Evolutionary conservation across 1,284 basidiomycete genomes (phyloP).

Genomic region (Heterobasidion occidentale): DNA sequence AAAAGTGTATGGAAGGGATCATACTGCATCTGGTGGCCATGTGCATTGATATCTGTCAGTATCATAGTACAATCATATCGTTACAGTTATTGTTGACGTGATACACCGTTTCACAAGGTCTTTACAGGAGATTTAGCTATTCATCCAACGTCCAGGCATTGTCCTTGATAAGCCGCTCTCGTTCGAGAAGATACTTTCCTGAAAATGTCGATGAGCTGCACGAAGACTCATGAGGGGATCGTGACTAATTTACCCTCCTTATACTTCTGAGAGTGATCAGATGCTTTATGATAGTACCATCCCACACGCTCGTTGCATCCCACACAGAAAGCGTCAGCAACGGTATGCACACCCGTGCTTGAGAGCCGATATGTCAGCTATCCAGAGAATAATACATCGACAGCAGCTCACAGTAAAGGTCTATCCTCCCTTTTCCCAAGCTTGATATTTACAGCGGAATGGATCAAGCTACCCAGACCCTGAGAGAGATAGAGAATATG

Average conservation of each 20-base stretch:
- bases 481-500: not conserved
- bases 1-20: no score
- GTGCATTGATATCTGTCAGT: no score
- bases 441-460: constrained; percentile 71
- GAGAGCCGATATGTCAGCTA: not conserved
- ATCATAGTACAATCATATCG: no score
- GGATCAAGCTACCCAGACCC: constrained; percentile 49
- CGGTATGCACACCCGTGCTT: constrained; percentile 79
- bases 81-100: no score
- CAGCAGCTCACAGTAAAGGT: constrained; percentile 49
- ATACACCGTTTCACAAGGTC: no score
- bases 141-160: constrained; percentile 67
- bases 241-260: constrained; percentile 58
- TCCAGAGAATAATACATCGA: not conserved
- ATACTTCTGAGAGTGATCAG: constrained; percentile 76
- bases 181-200: constrained; percentile 84
- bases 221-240: not conserved
- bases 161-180: constrained; percentile 73
- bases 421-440: constrained; percentile 73
- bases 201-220: constrained; percentile 1
- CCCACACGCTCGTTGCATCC: constrained; percentile 75
- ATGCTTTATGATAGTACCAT: constrained; percentile 81
- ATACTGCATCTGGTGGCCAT: no score
- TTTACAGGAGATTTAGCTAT: constrained; percentile 1
- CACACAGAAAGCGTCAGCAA: constrained; percentile 71